Evolutionary conservation across 371 early-diverging fungal genomes (phyloP).

Genomic region (Smittium culicis): DNA sequence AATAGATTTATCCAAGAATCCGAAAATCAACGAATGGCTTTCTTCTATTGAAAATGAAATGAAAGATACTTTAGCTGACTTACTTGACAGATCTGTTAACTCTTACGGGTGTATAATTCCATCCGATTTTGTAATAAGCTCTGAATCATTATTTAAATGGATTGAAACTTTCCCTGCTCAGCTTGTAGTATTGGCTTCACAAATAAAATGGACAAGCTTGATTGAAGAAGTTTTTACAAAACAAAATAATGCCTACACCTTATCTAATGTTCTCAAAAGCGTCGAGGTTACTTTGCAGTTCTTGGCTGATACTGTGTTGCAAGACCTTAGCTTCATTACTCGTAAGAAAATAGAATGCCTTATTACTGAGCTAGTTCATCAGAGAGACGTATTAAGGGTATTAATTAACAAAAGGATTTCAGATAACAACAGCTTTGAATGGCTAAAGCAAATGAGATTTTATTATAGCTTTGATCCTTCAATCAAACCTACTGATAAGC

Average conservation of each 20-base stretch:
- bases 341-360: slow-evolving; percentile 93
- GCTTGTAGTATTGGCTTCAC: slow-evolving; percentile 78
- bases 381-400: slow-evolving; percentile 80
- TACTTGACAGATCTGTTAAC: slow-evolving; percentile 53
- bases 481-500: slow-evolving; percentile 52
- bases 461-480: slow-evolving; percentile 40
- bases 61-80: slow-evolving; percentile 64
- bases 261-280: slow-evolving; percentile 39
- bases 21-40: slow-evolving; percentile 94
- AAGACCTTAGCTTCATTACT: slow-evolving; percentile 63
- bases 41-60: slow-evolving; percentile 87
- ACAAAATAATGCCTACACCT: slow-evolving; percentile 13
- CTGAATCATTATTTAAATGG: slow-evolving; percentile 61
- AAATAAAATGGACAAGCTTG: slow-evolving; percentile 77
- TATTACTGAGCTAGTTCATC: slow-evolving; percentile 96
- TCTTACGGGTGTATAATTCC: slow-evolving; percentile 13
- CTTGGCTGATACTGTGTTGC: slow-evolving; percentile 83
- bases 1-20: slow-evolving; percentile 63
- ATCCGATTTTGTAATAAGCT: slow-evolving; percentile 30
- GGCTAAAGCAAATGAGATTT: slow-evolving; percentile 96
- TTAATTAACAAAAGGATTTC: slow-evolving; percentile 43
- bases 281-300: slow-evolving; percentile 65
- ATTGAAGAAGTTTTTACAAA: slow-evolving; percentile 56
- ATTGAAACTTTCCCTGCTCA: slow-evolving; percentile 84
- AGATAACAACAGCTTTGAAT: slow-evolving; percentile 67